Conservation (phyloP, 2,329 filamentous ascomycete species). For the Tolypocladium pustulatum region DNA sequence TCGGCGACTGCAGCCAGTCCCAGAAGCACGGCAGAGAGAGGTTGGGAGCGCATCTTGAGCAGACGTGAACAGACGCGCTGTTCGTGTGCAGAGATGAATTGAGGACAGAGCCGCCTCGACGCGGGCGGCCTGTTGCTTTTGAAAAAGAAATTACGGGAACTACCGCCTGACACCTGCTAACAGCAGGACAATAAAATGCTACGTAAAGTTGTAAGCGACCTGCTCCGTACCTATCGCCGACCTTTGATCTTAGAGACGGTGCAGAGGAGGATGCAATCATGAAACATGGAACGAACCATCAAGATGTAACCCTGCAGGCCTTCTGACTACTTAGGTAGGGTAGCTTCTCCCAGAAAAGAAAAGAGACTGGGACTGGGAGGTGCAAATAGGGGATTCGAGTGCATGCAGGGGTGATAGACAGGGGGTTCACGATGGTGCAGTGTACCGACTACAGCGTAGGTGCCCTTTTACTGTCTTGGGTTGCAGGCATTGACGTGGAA, state of each 20-base stretch:
- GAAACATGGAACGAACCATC: background rate
- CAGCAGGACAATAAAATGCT: background rate
- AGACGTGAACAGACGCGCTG: background rate
- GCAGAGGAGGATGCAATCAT: background rate
- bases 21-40: background rate
- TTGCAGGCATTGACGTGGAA: background rate
- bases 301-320: background rate
- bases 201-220: background rate
- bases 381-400: background rate
- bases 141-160: background rate
- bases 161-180: background rate
- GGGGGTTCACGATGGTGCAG: background rate
- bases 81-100: background rate
- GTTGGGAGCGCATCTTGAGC: background rate
- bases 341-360: background rate
- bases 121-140: background rate
- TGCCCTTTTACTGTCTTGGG: background rate
- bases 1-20: constrained; percentile 2
- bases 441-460: background rate
- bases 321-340: background rate
- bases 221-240: too few relatives aligned
- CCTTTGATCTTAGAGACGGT: background rate
- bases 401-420: background rate
- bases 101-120: too few relatives aligned
- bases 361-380: background rate